phyloP scores from a whole-genome alignment of 2,329 filamentous ascomycete species.

The Penicillium janthinellum region DNA sequence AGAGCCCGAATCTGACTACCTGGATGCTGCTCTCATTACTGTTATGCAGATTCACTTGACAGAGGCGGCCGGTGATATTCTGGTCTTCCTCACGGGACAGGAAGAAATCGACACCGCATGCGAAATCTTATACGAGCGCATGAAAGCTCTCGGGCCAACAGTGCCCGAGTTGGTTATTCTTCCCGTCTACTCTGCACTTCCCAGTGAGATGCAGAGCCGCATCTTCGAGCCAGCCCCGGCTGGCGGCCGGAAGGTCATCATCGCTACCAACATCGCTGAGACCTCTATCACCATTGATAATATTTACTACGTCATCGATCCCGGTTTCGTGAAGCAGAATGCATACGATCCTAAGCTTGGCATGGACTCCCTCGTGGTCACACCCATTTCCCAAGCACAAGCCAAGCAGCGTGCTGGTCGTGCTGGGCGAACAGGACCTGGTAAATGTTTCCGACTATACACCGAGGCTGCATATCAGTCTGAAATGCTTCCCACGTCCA shows the following conservation, averaged over 20 bases:
- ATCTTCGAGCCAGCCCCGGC: constrained; percentile 93
- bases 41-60: constrained; percentile 98
- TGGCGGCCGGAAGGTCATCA: constrained; percentile 88
- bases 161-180: constrained; percentile 92
- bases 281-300: constrained; percentile 97
- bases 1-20: constrained; percentile 93
- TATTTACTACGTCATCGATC: constrained; percentile 96
- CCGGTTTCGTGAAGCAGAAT: constrained; percentile 97
- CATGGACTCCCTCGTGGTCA: constrained; percentile 95
- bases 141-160: constrained; percentile 89
- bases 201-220: constrained; percentile 86
- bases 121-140: constrained; percentile 89
- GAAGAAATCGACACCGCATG: constrained; percentile 97
- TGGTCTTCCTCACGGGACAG: constrained; percentile 96
- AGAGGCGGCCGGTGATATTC: constrained; percentile 87
- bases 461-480: constrained; percentile 94
- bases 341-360: constrained; percentile 95
- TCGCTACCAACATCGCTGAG: constrained; percentile 97
- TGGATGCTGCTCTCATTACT: constrained; percentile 90
- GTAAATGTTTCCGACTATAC: constrained; percentile 93
- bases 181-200: constrained; percentile 93
- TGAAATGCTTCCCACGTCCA: constrained; percentile 94
- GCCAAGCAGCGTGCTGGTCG: constrained; percentile 92
- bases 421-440: constrained; percentile 90
- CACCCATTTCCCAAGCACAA: constrained; percentile 94